phyloP scores from a whole-genome alignment of 768 basidiomycete genomes.

The Auriscalpium vulgare region DNA sequence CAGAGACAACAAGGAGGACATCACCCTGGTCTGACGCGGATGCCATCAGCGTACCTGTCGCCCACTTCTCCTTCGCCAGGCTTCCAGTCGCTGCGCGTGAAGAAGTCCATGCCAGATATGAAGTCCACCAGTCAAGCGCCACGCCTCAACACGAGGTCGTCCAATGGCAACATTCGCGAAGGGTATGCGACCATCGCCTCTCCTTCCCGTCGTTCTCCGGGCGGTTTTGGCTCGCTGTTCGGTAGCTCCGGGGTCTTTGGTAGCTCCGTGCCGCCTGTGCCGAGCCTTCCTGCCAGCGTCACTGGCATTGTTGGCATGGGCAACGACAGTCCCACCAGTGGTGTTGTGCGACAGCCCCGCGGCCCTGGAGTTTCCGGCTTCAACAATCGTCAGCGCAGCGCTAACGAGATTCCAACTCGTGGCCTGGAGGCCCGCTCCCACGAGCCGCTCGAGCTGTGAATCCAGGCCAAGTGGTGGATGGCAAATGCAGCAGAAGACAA shows the following conservation, averaged over 20 bases:
- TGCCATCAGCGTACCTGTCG: slow-evolving; percentile 73
- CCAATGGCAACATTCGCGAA: slow-evolving; percentile 82
- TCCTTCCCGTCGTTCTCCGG: slow-evolving; percentile 68
- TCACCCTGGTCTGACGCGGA: slow-evolving; percentile 59
- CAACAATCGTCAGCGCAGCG: slow-evolving; percentile 38
- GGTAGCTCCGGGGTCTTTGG: slow-evolving; percentile 32
- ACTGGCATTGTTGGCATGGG: slow-evolving; percentile 34
- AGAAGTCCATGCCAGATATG: slow-evolving; percentile 99
- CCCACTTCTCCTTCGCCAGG: slow-evolving; percentile 37
- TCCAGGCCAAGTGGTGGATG: neutral
- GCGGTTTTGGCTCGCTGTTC: slow-evolving; percentile 66
- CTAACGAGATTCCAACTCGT: slow-evolving; percentile 43
- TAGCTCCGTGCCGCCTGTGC: slow-evolving; percentile 64
- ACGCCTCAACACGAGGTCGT: slow-evolving; percentile 70
- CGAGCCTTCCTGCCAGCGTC: slow-evolving; percentile 60
- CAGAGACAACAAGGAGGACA: slow-evolving; percentile 34
- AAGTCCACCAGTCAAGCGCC: slow-evolving; percentile 78
- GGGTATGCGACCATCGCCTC: slow-evolving; percentile 85
- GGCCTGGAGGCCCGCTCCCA: slow-evolving; percentile 81
- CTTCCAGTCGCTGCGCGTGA: slow-evolving; percentile 64
- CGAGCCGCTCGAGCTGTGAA: slow-evolving; percentile 61
- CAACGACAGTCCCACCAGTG: slow-evolving; percentile 29
- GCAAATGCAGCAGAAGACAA: neutral
- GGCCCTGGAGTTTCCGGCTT: slow-evolving; percentile 79
- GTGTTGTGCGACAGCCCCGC: slow-evolving; percentile 79